Evolutionary conservation across 805 yeast species (phyloP), one percentile per base, ranked within the genome.

Genomic region (Candida peoriensis): DNA sequence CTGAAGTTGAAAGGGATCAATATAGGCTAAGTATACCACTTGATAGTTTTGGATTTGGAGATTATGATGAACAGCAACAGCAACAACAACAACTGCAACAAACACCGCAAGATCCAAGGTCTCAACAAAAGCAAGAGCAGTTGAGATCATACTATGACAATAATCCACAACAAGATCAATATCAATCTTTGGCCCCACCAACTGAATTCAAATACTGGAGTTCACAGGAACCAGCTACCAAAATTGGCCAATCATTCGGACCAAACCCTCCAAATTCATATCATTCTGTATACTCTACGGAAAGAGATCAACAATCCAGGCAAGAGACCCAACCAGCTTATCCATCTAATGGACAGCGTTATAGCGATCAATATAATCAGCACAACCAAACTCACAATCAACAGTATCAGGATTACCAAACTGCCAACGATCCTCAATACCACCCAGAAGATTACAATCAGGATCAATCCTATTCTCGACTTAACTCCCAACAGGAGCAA

Each of bases 1-100:
- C 54, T 10, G 52, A 48, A 31, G 46, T 49, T 30, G 52, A 47
- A 35, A 44, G 48, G 6, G 47, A 50, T 30, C 55, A 51, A 33
- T 48, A 43, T 37, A 41, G 54, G 26, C 26, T 52, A 14, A 50
- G 54, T 14, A 44, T 50, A 8, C 60, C 57, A 2, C 38, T 49
- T 10, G 55, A 46, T 12, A 32, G 36, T 13, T 49, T 52, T 32
- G 50, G 44, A 1, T 38, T 50, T 25, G 44, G 32, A 23, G 36
- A 30, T 8, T 29, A 32, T 20, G 22, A 28, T 5, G 13, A 12
- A 3, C 8, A 30, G 3, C 32, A 24, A 16, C 33, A 26, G 34
- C 30, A 22, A 4, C 25, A 31, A 21, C 23, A 8, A 9, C 33
- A 18, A 28, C 14, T 24, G 13, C 26, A 12, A 17, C 22, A 19